Evolutionary conservation across 495 filamentous ascomycete genomes (phyloP).

Genomic region (Penicillium silybi): DNA sequence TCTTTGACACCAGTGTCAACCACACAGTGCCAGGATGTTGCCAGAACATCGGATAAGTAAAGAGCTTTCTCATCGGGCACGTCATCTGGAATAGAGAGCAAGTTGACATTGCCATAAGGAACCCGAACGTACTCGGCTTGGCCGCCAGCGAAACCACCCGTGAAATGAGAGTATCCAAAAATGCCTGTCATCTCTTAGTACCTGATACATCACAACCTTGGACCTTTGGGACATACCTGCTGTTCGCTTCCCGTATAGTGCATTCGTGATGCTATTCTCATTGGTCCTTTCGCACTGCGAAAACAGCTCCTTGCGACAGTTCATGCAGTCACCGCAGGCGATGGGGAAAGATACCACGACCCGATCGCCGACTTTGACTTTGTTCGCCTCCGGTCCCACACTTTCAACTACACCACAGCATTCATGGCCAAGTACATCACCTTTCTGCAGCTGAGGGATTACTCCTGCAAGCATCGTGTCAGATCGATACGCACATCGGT

Average conservation of each 20-base stretch:
- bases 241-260: slow-evolving; percentile 68
- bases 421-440: slow-evolving; percentile 89
- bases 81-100: slow-evolving; percentile 72
- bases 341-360: slow-evolving; percentile 89
- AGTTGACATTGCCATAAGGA: slow-evolving; percentile 76
- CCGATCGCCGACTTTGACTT: slow-evolving; percentile 62
- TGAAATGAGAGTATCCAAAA: slow-evolving; percentile 61
- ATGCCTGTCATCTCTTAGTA: slow-evolving; percentile 46
- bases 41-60: slow-evolving; percentile 75
- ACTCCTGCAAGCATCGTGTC: slow-evolving; percentile 27
- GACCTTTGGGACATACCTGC: slow-evolving; percentile 51
- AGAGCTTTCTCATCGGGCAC: slow-evolving; percentile 87
- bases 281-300: slow-evolving; percentile 81
- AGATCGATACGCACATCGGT: background rate
- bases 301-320: slow-evolving; percentile 69
- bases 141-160: slow-evolving; percentile 84
- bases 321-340: slow-evolving; percentile 64
- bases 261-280: slow-evolving; percentile 60
- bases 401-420: slow-evolving; percentile 79
- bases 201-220: background rate
- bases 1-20: slow-evolving; percentile 80
- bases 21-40: slow-evolving; percentile 76
- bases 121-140: slow-evolving; percentile 87
- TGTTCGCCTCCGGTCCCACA: slow-evolving; percentile 58
- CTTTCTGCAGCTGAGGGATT: slow-evolving; percentile 69